Evolutionary conservation across 495 filamentous ascomycete species (phyloP).

Genomic region (Hamigera avellanea): DNA sequence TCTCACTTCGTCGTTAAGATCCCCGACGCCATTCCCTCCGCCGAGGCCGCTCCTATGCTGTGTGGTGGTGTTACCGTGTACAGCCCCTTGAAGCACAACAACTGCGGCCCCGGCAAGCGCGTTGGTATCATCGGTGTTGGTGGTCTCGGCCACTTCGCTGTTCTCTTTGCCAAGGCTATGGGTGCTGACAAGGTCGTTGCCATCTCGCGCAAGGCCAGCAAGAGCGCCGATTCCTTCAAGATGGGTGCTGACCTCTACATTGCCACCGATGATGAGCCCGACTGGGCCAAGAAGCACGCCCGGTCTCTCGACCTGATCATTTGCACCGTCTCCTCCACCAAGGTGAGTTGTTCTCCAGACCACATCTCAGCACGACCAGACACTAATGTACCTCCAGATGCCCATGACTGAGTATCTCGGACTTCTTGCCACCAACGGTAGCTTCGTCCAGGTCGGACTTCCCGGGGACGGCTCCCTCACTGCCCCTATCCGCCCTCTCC

Average conservation of each 20-base stretch:
- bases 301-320: constrained; percentile 71
- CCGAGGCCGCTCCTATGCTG: constrained; percentile 68
- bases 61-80: constrained; percentile 77
- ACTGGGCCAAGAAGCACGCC: constrained; percentile 57
- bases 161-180: constrained; percentile 53
- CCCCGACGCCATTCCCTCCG: constrained; percentile 48
- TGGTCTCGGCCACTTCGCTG: constrained; percentile 63
- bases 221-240: constrained; percentile 60
- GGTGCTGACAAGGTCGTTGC: constrained; percentile 68
- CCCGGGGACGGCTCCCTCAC: constrained; percentile 55
- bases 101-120: constrained; percentile 65
- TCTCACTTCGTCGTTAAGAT: constrained; percentile 71
- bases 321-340: constrained; percentile 61
- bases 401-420: constrained; percentile 58
- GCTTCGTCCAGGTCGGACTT: constrained; percentile 72
- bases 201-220: constrained; percentile 56
- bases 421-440: constrained; percentile 55
- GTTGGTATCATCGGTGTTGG: constrained; percentile 81
- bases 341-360: constrained; percentile 25
- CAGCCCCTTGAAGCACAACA: constrained; percentile 60
- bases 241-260: constrained; percentile 58
- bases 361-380: background rate
- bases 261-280: constrained; percentile 66
- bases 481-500: constrained; percentile 49
- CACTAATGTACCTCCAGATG: constrained; percentile 36